Evolutionary conservation across 768 basidiomycete species (phyloP).

Genomic region (Psilocybe cubensis): DNA sequence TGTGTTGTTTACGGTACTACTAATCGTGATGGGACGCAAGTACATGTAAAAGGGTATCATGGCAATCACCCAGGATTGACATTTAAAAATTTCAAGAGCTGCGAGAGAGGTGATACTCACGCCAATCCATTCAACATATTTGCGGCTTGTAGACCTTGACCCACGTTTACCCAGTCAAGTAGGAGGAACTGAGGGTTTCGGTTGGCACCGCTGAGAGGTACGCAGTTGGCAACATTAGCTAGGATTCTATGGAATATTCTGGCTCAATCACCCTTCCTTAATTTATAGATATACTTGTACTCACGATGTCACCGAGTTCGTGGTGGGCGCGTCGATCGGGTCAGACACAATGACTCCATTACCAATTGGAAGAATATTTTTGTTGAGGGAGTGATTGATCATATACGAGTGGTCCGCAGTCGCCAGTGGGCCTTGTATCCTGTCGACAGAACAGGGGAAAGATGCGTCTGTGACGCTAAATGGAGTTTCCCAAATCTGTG

Average conservation of each 20-base stretch:
- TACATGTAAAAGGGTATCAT: background rate
- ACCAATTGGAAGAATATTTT: slow-evolving; percentile 40
- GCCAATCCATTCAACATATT: slow-evolving; percentile 47
- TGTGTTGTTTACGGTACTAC: background rate
- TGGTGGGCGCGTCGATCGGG: slow-evolving; percentile 37
- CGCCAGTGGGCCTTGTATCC: slow-evolving; percentile 50
- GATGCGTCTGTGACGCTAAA: slow-evolving; percentile 50
- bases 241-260: slow-evolving; percentile 32
- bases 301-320: slow-evolving; percentile 41
- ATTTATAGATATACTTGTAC: slow-evolving; percentile 18
- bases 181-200: slow-evolving; percentile 56
- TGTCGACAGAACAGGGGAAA: slow-evolving; percentile 59
- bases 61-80: background rate
- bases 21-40: background rate
- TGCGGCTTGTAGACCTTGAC: slow-evolving; percentile 46
- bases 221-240: slow-evolving; percentile 46
- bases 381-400: slow-evolving; percentile 63
- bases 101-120: slow-evolving; percentile 24
- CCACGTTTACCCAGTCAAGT: slow-evolving; percentile 55
- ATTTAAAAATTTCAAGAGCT: background rate
- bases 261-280: background rate
- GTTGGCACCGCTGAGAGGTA: slow-evolving; percentile 40
- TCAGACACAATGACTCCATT: slow-evolving; percentile 42
- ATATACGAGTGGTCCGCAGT: slow-evolving; percentile 57
- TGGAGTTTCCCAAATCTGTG: slow-evolving; percentile 61